Conservation (phyloP, 495 filamentous ascomycete genomes). For the Podospora fimiseda region DNA sequence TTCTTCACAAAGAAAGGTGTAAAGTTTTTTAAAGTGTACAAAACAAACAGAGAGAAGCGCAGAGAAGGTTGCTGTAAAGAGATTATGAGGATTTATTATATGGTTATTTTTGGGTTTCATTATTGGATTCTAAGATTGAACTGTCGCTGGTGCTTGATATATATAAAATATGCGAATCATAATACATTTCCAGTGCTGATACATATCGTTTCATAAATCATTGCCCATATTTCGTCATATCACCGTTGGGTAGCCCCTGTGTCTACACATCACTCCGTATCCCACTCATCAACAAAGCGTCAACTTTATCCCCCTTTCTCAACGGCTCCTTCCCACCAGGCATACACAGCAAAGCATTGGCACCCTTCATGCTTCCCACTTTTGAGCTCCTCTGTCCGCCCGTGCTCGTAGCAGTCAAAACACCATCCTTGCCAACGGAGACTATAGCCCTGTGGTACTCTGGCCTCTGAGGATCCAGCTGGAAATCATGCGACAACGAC, state of each 20-base stretch:
- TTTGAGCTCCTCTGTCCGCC: slow-evolving; percentile 83
- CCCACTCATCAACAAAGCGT: slow-evolving; percentile 39
- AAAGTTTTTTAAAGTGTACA: slow-evolving; percentile 25
- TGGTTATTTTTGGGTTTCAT: too few species aligned
- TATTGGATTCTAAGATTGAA: too few species aligned
- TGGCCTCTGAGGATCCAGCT: slow-evolving; percentile 62
- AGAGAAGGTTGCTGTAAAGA: neutral
- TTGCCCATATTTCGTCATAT: too few species aligned
- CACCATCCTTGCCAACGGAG: slow-evolving; percentile 51
- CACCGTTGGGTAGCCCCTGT: too few species aligned
- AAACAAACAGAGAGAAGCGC: slow-evolving; percentile 22
- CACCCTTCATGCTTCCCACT: slow-evolving; percentile 79
- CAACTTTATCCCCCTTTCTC: slow-evolving; percentile 36
- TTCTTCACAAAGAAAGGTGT: slow-evolving; percentile 17
- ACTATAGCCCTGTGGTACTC: slow-evolving; percentile 84
- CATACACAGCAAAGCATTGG: slow-evolving; percentile 80
- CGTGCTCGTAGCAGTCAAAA: slow-evolving; percentile 72
- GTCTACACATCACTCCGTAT: slow-evolving; percentile 27
- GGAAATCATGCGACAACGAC: slow-evolving; percentile 61
- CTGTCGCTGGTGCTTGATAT: too few species aligned
- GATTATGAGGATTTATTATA: neutral
- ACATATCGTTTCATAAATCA: too few species aligned
- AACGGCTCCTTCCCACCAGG: slow-evolving; percentile 44
- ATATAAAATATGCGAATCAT: too few species aligned
- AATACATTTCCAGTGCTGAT: too few species aligned